These are phyloP conservation scores for Coemansia sp. DNA, from an alignment of 192 early-diverging fungal genomes.

Conservation along the genomic window DNA sequence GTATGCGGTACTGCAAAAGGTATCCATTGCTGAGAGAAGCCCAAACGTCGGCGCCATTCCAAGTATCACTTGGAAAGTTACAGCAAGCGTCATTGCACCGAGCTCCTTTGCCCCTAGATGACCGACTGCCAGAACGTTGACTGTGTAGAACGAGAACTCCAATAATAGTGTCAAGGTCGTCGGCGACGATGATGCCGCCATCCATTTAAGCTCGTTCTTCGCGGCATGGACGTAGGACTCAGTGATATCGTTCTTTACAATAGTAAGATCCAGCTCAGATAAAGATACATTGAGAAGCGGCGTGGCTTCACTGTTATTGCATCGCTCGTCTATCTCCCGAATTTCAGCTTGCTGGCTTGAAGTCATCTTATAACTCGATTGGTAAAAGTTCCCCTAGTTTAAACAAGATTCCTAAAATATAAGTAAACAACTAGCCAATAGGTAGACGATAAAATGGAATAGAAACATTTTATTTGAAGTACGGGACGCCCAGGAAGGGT, in stretches of 20 bases:
- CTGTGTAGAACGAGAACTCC: constrained; percentile 63
- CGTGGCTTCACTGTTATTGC: not conserved
- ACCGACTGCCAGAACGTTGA: constrained; percentile 63
- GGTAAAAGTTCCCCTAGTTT: no score
- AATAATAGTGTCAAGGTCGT: constrained; percentile 41
- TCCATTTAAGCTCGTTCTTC: constrained; percentile 26
- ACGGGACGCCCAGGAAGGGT: no score
- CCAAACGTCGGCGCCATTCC: constrained; percentile 60
- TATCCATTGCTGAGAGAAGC: constrained; percentile 39
- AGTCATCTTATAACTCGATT: no score
- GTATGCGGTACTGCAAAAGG: no score
- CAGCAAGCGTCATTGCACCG: constrained; percentile 63
- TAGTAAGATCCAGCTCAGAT: constrained; percentile 13
- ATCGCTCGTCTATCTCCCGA: not conserved
- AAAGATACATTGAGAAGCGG: not conserved
- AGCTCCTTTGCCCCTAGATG: constrained; percentile 61
- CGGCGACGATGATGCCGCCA: constrained; percentile 31
- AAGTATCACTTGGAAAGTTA: constrained; percentile 54
- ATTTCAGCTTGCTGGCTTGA: no score
- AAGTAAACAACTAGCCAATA: no score
- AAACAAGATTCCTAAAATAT: no score
- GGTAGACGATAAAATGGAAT: no score
- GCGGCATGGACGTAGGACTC: constrained; percentile 25
- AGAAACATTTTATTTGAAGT: no score
- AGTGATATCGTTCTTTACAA: constrained; percentile 35